Evolutionary conservation across 345 rosid genomes (phyloP), one percentile per base, ranked within the genome.

Genomic region (Acer negundo): DNA sequence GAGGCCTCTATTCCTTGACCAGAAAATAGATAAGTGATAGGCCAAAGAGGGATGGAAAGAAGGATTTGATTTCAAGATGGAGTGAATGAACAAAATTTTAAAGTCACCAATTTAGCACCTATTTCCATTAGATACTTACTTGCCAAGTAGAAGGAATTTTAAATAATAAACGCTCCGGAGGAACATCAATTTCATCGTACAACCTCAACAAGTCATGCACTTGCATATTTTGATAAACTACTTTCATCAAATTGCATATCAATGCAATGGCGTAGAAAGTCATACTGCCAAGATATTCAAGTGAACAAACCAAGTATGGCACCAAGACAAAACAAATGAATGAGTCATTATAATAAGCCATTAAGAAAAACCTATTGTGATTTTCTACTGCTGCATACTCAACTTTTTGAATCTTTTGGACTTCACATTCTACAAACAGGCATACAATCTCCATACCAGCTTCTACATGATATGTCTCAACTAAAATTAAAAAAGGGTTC

Each of bases 71-170:
- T 58, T 40, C 56, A 23, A 9, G 4, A 13, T 67, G 23, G 63
- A 67, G 10, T 75, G 17, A 15, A 2, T 17, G 4, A 65, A 38
- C 1, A 3, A 49, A 74, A 28, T 11, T 19, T 0, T 67, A 11
- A 53, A 15, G 23, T 20, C 53, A 2, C 38, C 19, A 31, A 15
- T 49, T 53, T 13, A 58, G 2, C 7, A 69, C 15, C 9, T 66
- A 69, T 55, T 44, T 55, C 8, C 26, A 4, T 44, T 67, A 49
- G 75, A 61, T 40, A 85, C 95, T 83, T 73, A 93, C 98, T 83
- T 96, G 98, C 99, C 99, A 96, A 74, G 99, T 93, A 75, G 99
- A 84, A 77, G 98, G 99, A 81, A 96, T 96, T 86, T 96, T 94
- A 77, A 96, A 94, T 72, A 96, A 73, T 62, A 96, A 78, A 71